These are phyloP conservation scores for Phytophthora tubulina DNA, from an alignment of 352 stramenopile genomes.

Conservation along the genomic window DNA sequence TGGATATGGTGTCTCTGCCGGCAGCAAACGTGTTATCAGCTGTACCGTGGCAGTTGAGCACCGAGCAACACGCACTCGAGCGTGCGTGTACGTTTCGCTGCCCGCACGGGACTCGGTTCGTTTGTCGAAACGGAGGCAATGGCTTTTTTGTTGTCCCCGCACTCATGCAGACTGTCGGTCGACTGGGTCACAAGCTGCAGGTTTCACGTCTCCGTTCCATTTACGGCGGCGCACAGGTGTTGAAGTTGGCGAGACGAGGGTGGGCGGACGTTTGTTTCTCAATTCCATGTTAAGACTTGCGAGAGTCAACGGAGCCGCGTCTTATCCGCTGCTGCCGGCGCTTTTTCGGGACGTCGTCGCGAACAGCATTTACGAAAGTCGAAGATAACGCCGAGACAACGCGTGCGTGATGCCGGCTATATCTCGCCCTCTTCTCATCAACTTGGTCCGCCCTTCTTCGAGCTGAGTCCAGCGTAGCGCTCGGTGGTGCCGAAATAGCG, in stretches of 20 bases:
- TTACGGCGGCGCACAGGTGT: conserved; percentile 28
- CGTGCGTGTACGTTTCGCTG: conserved; percentile 30
- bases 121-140: conserved; percentile 35
- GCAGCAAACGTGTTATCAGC: not conserved
- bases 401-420: conserved; percentile 28
- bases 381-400: not conserved
- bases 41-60: conserved; percentile 15
- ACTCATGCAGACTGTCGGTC: conserved; percentile 12
- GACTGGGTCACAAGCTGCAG: conserved; percentile 19
- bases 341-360: conserved; percentile 33
- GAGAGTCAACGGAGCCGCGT: conserved; percentile 24
- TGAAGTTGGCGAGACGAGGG: conserved; percentile 1
- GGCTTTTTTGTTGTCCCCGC: conserved; percentile 19
- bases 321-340: conserved; percentile 29
- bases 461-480: conserved; percentile 19
- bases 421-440: conserved; percentile 26
- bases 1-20: not conserved
- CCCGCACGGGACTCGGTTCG: not conserved
- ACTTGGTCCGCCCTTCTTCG: conserved; percentile 16
- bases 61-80: conserved; percentile 5
- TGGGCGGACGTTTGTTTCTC: conserved; percentile 25
- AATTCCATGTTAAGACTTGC: conserved; percentile 38
- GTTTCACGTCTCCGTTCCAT: conserved; percentile 21
- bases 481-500: conserved; percentile 19
- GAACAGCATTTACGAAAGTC: conserved; percentile 18